These are phyloP conservation scores for Skeletonema costatum DNA, from an alignment of 108 stramenopile species.

Conservation along the genomic window DNA sequence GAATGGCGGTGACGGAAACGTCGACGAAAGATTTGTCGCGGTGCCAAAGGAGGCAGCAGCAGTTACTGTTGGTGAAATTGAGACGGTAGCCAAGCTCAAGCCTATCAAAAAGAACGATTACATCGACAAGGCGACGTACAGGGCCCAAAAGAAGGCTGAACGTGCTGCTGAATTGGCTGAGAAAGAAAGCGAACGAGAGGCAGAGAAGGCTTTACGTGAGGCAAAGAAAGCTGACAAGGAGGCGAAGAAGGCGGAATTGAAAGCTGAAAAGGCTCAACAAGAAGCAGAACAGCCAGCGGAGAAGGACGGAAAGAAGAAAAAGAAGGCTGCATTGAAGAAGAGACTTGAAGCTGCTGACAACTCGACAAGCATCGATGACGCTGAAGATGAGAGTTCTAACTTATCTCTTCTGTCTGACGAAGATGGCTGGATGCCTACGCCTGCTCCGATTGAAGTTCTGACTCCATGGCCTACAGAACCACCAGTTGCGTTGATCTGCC, in stretches of 20 bases:
- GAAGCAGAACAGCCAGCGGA: not conserved
- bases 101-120: not conserved
- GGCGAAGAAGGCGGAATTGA: not conserved
- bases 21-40: not conserved
- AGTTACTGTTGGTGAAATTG: not conserved
- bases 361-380: not conserved
- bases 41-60: not conserved
- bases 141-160: not conserved
- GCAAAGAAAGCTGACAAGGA: not conserved
- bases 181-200: constrained; percentile 41
- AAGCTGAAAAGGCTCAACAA: not conserved
- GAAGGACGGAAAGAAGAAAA: not conserved
- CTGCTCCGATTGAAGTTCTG: not conserved
- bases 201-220: constrained; percentile 52
- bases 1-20: not conserved
- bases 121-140: not conserved
- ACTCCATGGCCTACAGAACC: not conserved
- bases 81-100: not conserved
- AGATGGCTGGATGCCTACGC: not conserved
- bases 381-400: not conserved
- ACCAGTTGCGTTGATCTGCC: not conserved
- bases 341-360: not conserved
- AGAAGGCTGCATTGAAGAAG: not conserved
- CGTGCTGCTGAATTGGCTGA: constrained; percentile 6
- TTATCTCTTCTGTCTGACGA: not conserved